phyloP scores from a whole-genome alignment of 345 rosid species.

The Iberis pinnata region DNA sequence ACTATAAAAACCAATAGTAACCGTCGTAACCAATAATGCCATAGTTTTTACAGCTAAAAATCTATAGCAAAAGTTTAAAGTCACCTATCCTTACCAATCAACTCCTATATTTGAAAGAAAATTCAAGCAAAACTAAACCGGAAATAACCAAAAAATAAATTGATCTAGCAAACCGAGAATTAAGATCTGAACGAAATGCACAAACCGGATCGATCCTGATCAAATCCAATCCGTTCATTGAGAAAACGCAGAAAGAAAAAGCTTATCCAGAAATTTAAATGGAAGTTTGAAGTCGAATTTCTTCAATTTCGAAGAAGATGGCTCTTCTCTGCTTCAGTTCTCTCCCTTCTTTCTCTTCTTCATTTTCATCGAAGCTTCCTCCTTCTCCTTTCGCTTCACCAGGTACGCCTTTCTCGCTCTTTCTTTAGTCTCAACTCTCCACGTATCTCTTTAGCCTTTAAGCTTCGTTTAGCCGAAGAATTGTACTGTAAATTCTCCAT shows the following conservation, averaged over 20 bases:
- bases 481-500: neutral
- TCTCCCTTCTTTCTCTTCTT: conserved; percentile 25
- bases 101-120: too few relatives aligned
- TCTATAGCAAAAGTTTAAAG: too few relatives aligned
- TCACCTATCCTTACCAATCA: too few relatives aligned
- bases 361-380: conserved; percentile 3
- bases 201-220: conserved; percentile 12
- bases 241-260: conserved; percentile 7
- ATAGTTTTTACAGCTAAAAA: too few relatives aligned
- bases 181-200: too few relatives aligned
- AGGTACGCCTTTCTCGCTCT: conserved; percentile 8
- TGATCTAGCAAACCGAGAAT: neutral
- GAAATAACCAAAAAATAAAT: neutral
- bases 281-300: conserved; percentile 17
- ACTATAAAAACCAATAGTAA: too few relatives aligned
- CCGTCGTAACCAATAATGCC: too few relatives aligned
- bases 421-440: neutral
- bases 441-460: conserved; percentile 10
- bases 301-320: conserved; percentile 23
- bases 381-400: conserved; percentile 20
- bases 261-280: conserved; percentile 30
- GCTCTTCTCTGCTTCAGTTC: conserved; percentile 33
- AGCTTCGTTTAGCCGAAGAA: too few relatives aligned
- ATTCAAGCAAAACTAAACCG: conserved; percentile 1
- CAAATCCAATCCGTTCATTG: conserved; percentile 24